Evolutionary conservation across 768 basidiomycete genomes (phyloP).

Genomic region (Dentipellis sp.): DNA sequence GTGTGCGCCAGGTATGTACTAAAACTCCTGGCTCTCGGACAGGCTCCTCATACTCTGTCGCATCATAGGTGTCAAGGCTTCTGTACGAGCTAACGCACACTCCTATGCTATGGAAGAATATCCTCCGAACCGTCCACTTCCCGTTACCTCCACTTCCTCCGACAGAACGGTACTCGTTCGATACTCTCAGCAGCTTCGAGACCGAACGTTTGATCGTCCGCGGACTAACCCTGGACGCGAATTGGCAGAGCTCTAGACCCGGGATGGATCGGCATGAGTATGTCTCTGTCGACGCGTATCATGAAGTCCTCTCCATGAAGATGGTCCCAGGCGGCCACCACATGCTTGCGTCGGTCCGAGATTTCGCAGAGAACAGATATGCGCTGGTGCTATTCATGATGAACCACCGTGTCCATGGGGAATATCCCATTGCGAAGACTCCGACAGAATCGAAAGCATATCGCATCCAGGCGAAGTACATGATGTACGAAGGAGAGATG

Average conservation of each 20-base stretch:
- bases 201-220: conserved; percentile 12
- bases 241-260: conserved; percentile 12
- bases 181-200: conserved; percentile 11
- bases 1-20: conserved; percentile 8
- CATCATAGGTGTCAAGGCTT: conserved; percentile 5
- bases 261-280: conserved; percentile 5
- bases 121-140: conserved; percentile 11
- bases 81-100: conserved; percentile 13
- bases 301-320: conserved; percentile 12
- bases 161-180: conserved; percentile 9
- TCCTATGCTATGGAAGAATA: conserved; percentile 13
- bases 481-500: not conserved
- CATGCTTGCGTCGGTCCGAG: conserved; percentile 9
- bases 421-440: conserved; percentile 11
- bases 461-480: conserved; percentile 5
- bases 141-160: conserved; percentile 13
- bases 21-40: no score
- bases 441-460: conserved; percentile 8
- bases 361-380: conserved; percentile 5
- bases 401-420: conserved; percentile 13
- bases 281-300: not conserved
- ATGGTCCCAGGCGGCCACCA: conserved; percentile 14
- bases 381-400: conserved; percentile 12
- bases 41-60: not conserved
- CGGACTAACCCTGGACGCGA: conserved; percentile 12